A percentile compares a stretch with the other conserved stretches of the same genome.
phyloP scores from a whole-genome alignment of 2,329 filamentous ascomycete species.

The Pseudogymnoascus sp. region DNA sequence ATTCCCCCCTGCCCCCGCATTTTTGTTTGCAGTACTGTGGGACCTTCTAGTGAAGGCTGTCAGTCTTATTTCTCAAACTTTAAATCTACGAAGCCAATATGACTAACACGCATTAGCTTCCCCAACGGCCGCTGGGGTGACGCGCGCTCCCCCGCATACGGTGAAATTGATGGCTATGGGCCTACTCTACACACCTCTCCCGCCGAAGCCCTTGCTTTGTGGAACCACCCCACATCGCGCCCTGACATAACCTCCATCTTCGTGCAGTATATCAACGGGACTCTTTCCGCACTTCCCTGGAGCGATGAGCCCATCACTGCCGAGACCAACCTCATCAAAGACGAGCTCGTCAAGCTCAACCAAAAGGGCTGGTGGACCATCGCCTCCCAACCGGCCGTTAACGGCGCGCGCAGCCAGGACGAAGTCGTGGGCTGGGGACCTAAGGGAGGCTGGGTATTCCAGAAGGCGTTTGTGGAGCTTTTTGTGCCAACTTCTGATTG shows the following conservation, averaged over 20 bases:
- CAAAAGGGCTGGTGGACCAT: slow-evolving; percentile 88
- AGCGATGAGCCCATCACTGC: slow-evolving; percentile 80
- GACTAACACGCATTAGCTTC: slow-evolving; percentile 38
- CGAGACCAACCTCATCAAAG: slow-evolving; percentile 74
- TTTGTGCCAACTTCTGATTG: slow-evolving; percentile 75
- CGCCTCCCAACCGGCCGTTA: slow-evolving; percentile 88
- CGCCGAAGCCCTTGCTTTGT: slow-evolving; percentile 72
- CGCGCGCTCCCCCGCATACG: slow-evolving; percentile 82
- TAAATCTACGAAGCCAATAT: background rate
- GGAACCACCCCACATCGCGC: slow-evolving; percentile 65
- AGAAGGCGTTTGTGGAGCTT: slow-evolving; percentile 97
- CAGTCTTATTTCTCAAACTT: background rate
- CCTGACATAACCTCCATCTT: slow-evolving; percentile 76
- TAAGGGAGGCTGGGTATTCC: slow-evolving; percentile 86
- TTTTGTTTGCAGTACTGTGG: background rate
- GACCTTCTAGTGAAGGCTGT: background rate
- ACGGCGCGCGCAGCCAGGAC: slow-evolving; percentile 70
- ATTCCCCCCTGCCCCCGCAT: background rate
- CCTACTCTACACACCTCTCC: slow-evolving; percentile 88
- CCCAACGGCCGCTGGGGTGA: slow-evolving; percentile 95
- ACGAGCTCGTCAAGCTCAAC: slow-evolving; percentile 69
- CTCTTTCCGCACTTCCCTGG: slow-evolving; percentile 80
- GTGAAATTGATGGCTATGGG: slow-evolving; percentile 96
- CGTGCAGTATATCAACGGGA: slow-evolving; percentile 68
- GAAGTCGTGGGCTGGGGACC: slow-evolving; percentile 89